phyloP scores from a whole-genome alignment of 73 alveolate genomes.

The Diophrys sp. region DNA sequence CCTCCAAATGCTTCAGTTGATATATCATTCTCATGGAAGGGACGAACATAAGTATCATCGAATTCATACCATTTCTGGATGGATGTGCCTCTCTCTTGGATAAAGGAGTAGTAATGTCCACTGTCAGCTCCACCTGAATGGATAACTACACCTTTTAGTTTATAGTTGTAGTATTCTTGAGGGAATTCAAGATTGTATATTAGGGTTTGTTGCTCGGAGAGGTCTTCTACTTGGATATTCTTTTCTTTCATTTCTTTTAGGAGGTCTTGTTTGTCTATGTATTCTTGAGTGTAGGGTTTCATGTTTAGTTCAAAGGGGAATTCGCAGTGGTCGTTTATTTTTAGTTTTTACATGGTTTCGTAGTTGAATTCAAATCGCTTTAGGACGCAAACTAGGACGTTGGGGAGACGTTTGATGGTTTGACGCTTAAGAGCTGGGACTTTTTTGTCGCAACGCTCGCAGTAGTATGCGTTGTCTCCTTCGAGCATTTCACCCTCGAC shows the following conservation, averaged over 20 bases:
- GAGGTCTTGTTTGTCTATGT: conserved; percentile 40
- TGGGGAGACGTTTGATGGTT: conserved; percentile 88
- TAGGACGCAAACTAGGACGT: conserved; percentile 77
- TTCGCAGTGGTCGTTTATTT: conserved; percentile 89
- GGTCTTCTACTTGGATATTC: conserved; percentile 26
- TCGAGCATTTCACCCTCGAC: conserved; percentile 94
- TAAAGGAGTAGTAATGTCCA: conserved; percentile 45
- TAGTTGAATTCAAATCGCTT: conserved; percentile 94
- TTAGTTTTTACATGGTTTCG: conserved; percentile 87
- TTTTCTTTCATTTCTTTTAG: conserved; percentile 55
- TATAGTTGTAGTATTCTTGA: conserved; percentile 74
- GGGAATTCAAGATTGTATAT: conserved; percentile 38
- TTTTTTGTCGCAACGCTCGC: conserved; percentile 95
- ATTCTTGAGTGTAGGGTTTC: conserved; percentile 67
- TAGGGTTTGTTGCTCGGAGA: conserved; percentile 17
- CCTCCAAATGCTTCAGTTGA: conserved; percentile 82
- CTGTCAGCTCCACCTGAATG: conserved; percentile 95
- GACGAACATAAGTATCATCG: conserved; percentile 69
- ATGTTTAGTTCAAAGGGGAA: conserved; percentile 91
- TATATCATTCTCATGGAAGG: conserved; percentile 53
- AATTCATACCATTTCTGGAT: conserved; percentile 68
- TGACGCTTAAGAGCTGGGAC: conserved; percentile 87
- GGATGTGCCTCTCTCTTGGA: conserved; percentile 41
- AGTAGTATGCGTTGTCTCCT: conserved; percentile 95
- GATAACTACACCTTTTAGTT: conserved; percentile 87